phyloP scores from a whole-genome alignment of 306 rosid genomes.

The Sphenostylis stenocarpa region DNA sequence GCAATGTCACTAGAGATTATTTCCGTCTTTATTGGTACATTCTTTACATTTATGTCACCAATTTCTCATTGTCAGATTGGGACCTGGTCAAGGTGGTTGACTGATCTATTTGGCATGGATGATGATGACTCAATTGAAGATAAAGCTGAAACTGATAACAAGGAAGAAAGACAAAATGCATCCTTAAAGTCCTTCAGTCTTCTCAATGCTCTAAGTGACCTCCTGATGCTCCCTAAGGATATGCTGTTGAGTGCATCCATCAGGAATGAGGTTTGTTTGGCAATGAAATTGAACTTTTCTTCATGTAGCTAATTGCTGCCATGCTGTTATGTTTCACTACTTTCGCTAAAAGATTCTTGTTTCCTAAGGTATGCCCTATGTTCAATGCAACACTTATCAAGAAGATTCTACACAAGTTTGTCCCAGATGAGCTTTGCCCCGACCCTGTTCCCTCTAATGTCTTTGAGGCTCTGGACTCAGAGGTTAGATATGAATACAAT shows the following conservation, averaged over 20 bases:
- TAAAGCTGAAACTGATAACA: constrained; percentile 22
- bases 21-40: background rate
- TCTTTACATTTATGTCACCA: constrained; percentile 13
- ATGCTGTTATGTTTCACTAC: background rate
- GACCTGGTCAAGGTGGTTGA: constrained; percentile 84
- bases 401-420: constrained; percentile 60
- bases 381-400: constrained; percentile 62
- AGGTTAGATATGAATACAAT: constrained; percentile 44
- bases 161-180: constrained; percentile 44
- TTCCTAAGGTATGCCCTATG: constrained; percentile 75
- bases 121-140: constrained; percentile 55
- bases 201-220: constrained; percentile 84
- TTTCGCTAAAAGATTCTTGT: constrained; percentile 7
- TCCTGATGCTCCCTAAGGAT: constrained; percentile 93
- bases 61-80: constrained; percentile 60
- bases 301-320: background rate
- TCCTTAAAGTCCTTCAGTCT: constrained; percentile 68
- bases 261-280: constrained; percentile 77
- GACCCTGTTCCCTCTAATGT: constrained; percentile 70
- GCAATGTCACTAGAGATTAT: background rate
- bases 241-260: constrained; percentile 58
- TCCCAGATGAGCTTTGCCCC: constrained; percentile 73
- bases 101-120: constrained; percentile 68
- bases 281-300: constrained; percentile 17
- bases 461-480: constrained; percentile 56